Conservation (phyloP, 768 basidiomycete genomes). For the Sistotremastrum suecicum region DNA sequence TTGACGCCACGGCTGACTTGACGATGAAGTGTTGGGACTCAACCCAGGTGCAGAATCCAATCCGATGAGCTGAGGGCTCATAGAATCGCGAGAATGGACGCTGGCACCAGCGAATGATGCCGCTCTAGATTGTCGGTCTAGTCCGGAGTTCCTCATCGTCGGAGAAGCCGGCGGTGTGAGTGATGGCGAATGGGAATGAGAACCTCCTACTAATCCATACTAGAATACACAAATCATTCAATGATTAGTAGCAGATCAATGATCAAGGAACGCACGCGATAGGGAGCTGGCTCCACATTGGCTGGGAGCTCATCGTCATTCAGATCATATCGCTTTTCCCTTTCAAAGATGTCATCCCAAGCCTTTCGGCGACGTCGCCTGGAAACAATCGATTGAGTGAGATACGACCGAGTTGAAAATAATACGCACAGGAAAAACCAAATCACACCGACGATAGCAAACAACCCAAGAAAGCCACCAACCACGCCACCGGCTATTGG, state of each 20-base stretch:
- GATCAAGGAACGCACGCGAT: not conserved
- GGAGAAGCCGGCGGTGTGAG: slow-evolving; percentile 1
- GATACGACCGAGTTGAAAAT: not conserved
- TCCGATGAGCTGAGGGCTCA: too few species aligned
- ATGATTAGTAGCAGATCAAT: not conserved
- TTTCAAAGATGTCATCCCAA: slow-evolving; percentile 1
- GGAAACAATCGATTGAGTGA: not conserved
- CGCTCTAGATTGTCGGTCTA: not conserved
- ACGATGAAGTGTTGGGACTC: too few species aligned
- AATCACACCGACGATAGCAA: not conserved
- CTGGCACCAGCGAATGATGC: not conserved
- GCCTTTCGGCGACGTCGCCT: slow-evolving; percentile 1
- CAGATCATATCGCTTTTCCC: not conserved
- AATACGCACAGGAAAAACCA: slow-evolving; percentile 2
- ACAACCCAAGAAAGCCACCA: not conserved
- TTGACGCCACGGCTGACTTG: too few species aligned
- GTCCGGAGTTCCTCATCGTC: not conserved
- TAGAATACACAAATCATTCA: not conserved
- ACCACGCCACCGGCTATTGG: slow-evolving; percentile 2
- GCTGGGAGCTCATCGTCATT: not conserved
- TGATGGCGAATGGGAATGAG: not conserved
- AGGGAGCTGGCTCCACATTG: slow-evolving; percentile 2
- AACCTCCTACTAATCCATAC: slow-evolving; percentile 3
- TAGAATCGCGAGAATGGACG: not conserved
- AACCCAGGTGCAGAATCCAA: too few species aligned